phyloP scores from a whole-genome alignment of 495 filamentous ascomycete genomes.

The Penicillium coprophilum region DNA sequence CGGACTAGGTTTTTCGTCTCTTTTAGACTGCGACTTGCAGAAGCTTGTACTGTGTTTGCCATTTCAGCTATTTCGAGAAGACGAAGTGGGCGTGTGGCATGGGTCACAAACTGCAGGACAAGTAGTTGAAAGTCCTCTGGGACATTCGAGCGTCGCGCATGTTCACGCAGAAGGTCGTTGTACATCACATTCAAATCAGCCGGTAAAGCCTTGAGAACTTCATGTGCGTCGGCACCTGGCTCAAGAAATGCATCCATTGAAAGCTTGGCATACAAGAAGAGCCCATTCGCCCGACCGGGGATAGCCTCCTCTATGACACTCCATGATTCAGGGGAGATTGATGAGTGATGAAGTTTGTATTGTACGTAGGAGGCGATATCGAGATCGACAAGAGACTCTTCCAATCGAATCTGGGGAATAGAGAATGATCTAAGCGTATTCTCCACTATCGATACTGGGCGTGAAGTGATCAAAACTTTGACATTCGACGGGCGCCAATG shows the following conservation, averaged over 20 bases:
- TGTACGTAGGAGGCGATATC: constrained; percentile 45
- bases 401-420: constrained; percentile 35
- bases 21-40: constrained; percentile 11
- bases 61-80: constrained; percentile 49
- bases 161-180: constrained; percentile 40
- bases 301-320: constrained; percentile 13
- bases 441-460: constrained; percentile 26
- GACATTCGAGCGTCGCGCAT: constrained; percentile 35
- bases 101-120: constrained; percentile 49
- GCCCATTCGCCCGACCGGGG: constrained; percentile 14
- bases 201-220: constrained; percentile 34
- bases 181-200: constrained; percentile 48
- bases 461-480: constrained; percentile 47
- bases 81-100: constrained; percentile 50
- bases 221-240: constrained; percentile 15
- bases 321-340: constrained; percentile 32
- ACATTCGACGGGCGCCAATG: constrained; percentile 35
- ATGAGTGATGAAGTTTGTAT: constrained; percentile 21
- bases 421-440: neutral
- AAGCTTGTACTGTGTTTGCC: constrained; percentile 20
- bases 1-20: constrained; percentile 30
- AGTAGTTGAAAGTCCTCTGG: constrained; percentile 41
- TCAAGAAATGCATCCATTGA: constrained; percentile 43
- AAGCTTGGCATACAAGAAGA: constrained; percentile 41
- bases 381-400: constrained; percentile 35